Evolutionary conservation across 805 yeast genomes (phyloP).

Genomic region (Candida odintsovae): DNA sequence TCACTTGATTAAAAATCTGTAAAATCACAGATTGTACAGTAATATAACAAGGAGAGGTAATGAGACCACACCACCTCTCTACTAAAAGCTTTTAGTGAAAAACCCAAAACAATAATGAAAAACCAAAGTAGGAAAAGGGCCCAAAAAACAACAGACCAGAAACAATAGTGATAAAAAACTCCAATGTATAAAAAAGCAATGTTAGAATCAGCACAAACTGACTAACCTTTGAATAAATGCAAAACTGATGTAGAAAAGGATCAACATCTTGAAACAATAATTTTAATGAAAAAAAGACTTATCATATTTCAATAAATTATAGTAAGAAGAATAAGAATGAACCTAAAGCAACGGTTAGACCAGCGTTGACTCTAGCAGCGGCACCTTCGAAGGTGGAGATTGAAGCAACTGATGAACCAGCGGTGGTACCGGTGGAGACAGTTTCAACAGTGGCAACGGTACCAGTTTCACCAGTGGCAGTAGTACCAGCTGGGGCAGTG

Average conservation of each 20-base stretch:
- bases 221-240: neutral
- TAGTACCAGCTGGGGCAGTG: conserved; percentile 1
- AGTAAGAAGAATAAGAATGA: conserved; percentile 25
- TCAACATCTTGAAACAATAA: neutral
- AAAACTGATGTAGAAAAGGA: neutral
- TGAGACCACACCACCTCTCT: neutral
- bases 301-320: conserved; percentile 10
- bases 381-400: conserved; percentile 14
- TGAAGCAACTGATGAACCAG: conserved; percentile 4
- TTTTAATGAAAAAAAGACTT: neutral
- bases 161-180: neutral
- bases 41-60: neutral
- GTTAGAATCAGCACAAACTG: neutral
- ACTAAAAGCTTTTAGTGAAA: neutral
- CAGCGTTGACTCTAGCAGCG: conserved; percentile 20
- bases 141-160: neutral
- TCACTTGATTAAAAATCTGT: neutral
- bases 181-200: neutral
- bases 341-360: conserved; percentile 24
- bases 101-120: neutral
- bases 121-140: neutral
- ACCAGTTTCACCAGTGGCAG: neutral
- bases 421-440: conserved; percentile 1
- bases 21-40: neutral
- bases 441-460: conserved; percentile 1